These are phyloP conservation scores for Strobilomyces confusus DNA, from an alignment of 768 basidiomycete species.

Conservation along the genomic window DNA sequence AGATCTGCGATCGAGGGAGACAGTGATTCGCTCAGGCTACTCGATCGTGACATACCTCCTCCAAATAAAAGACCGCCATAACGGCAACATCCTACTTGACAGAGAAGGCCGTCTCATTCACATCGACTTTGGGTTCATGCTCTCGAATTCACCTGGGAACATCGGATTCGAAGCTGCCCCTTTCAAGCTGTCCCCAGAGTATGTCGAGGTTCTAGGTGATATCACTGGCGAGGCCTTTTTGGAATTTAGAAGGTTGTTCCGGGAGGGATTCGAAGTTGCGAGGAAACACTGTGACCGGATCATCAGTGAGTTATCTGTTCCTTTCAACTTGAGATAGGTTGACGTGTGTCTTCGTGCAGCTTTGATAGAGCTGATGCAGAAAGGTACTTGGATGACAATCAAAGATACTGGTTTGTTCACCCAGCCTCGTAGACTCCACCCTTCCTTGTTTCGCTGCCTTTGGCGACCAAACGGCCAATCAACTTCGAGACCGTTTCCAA, in stretches of 20 bases:
- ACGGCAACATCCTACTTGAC: conserved; percentile 96
- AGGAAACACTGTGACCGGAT: conserved; percentile 96
- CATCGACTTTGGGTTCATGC: conserved; percentile 98
- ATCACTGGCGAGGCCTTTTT: conserved; percentile 66
- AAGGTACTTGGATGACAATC: conserved; percentile 47
- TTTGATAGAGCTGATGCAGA: conserved; percentile 97
- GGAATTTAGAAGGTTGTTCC: conserved; percentile 86
- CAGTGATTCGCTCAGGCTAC: conserved; percentile 55
- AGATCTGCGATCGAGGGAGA: background rate
- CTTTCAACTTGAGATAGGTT: background rate
- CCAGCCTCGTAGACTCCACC: conserved; percentile 59
- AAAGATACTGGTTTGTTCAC: background rate
- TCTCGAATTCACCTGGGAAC: conserved; percentile 95
- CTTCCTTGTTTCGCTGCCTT: conserved; percentile 88
- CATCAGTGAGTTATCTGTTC: conserved; percentile 57
- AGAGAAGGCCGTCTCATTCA: conserved; percentile 93
- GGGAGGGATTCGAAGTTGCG: conserved; percentile 89
- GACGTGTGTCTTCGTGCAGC: conserved; percentile 35
- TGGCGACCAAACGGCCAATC: conserved; percentile 85
- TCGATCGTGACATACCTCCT: conserved; percentile 94
- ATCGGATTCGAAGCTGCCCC: conserved; percentile 99
- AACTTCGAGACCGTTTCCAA: conserved; percentile 91
- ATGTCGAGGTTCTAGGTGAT: conserved; percentile 93
- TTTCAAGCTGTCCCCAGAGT: conserved; percentile 93
- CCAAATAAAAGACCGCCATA: conserved; percentile 98